Evolutionary conservation across 2,329 filamentous ascomycete species (phyloP), one percentile per base, ranked within the genome.

Genomic region (Pseudogymnoascus sp.): DNA sequence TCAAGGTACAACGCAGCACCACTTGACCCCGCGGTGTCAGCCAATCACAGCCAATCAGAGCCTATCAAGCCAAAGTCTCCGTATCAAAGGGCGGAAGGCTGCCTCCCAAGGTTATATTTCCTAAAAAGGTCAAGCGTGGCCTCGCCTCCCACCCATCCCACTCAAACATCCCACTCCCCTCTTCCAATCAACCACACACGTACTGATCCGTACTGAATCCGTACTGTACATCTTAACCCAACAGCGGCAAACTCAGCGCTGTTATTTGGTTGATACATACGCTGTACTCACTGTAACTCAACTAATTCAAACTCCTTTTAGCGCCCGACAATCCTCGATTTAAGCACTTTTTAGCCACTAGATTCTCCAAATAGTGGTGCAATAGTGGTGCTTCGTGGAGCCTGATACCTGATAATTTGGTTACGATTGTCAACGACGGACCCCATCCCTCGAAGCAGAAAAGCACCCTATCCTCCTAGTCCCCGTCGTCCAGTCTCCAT

Each of bases 131-230:
- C 49, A 55, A 55, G 49, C 49, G 49, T 55, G 49, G 49, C 49
- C 49, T 55, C 49, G 49, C 49, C 28, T 55, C 5, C 28, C 49
- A 55, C 28, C 22, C 49, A 33, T 55, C 49, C 49, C 49, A 55
- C 49, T 55, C 49, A 52, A 41, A 41, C 42, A 52, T 52, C 42
- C 42, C 42, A 52, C 42, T 33, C 49, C 25, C 28, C 49, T 55
- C 49, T 55, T 55, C 49, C 49, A 55, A 55, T 55, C 49, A 55
- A 55, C 49, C 28, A 33, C 49, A 55, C 49, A 55, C 49, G 49
- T 55, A 55, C 49, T 28, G 41, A 25, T 45, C 41, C 38, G 1
- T 41, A 42, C 39, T 42, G 39, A 42, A 3, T 19, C 23, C 11
- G 45, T 55, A 55, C 49, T 55, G 49, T 33, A 33, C 49, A 55